phyloP scores from a whole-genome alignment of 2,329 filamentous ascomycete species.

The Bisporella sp. region DNA sequence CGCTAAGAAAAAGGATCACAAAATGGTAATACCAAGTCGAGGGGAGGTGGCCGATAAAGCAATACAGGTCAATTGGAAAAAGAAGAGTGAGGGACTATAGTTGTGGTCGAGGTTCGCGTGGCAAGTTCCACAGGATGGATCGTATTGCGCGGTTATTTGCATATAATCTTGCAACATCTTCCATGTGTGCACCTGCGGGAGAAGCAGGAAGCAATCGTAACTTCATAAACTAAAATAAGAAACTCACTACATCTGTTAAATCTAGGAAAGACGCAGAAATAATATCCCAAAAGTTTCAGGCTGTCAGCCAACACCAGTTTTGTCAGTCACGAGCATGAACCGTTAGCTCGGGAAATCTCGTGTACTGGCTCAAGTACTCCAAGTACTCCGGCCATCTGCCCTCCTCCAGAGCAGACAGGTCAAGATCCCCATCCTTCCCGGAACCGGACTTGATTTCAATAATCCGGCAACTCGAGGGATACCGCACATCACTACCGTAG shows the following conservation, averaged over 20 bases:
- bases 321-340: slow-evolving; percentile 9
- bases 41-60: too few relatives aligned
- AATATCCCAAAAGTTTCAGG: not conserved
- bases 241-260: not conserved
- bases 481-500: slow-evolving; percentile 1
- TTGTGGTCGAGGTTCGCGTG: too few relatives aligned
- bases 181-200: too few relatives aligned
- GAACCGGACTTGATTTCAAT: slow-evolving; percentile 9
- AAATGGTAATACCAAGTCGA: too few relatives aligned
- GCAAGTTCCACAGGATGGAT: too few relatives aligned
- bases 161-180: too few relatives aligned
- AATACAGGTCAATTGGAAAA: too few relatives aligned
- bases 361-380: slow-evolving; percentile 12
- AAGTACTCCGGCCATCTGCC: slow-evolving; percentile 12
- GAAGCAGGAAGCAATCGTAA: not conserved
- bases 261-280: not conserved
- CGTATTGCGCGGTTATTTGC: too few relatives aligned
- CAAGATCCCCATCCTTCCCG: slow-evolving; percentile 12
- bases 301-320: slow-evolving; percentile 1
- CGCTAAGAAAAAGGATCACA: too few relatives aligned
- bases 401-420: slow-evolving; percentile 11
- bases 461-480: not conserved
- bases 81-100: too few relatives aligned
- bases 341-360: slow-evolving; percentile 13
- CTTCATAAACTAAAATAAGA: not conserved